Evolutionary conservation across 2,329 filamentous ascomycete species (phyloP), one percentile per base, ranked within the genome.

Genomic region (Penicillium janthinellum): DNA sequence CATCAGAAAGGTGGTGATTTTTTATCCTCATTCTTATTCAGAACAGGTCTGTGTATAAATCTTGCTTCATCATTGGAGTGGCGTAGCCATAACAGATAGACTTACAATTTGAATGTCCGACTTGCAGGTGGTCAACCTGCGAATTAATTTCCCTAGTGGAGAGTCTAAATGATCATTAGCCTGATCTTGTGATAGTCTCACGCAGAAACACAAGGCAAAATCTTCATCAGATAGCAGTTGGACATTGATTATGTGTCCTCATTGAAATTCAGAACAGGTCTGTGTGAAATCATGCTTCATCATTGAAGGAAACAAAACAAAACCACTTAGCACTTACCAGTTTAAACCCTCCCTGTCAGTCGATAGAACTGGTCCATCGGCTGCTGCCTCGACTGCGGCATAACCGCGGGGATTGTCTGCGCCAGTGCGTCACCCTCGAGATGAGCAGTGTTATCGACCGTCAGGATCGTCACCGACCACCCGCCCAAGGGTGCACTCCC

Each of bases 311-410:
- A 48, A 55, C 15, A 54, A 22, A 37, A 39, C 50, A 51, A 4
- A 37, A 39, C 60, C 50, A 31, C 28, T 54, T 41, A 49, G 42
- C 8, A 57, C 58, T 50, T 17, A 60, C 58, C 22, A 58, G 58
- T 56, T 59, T 58, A 70, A 37, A 34, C 51, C 56, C 47, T 52
- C 34, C 53, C 52, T 15, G 54, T 54, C 55, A 57, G 84, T 70
- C 88, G 87, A 75, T 96, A 92, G 79, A 94, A 96, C 0, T 84
- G 83, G 49, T 91, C 86, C 68, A 96, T 84, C 17, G 85, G 91
- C 70, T 84, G 87, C 74, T 96, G 92, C 51, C 83, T 86, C 14
- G 85, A 82, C 72, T 96, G 91, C 70, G 90, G 88, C 60, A 83
- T 82, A 35, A 89, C 83, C 67, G 88, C 93, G 57, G 91, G 91